Percentiles rank a stretch among this genome's conserved stretches.
Conservation (phyloP, 257 asterid genomes). For the Plantago major region DNA sequence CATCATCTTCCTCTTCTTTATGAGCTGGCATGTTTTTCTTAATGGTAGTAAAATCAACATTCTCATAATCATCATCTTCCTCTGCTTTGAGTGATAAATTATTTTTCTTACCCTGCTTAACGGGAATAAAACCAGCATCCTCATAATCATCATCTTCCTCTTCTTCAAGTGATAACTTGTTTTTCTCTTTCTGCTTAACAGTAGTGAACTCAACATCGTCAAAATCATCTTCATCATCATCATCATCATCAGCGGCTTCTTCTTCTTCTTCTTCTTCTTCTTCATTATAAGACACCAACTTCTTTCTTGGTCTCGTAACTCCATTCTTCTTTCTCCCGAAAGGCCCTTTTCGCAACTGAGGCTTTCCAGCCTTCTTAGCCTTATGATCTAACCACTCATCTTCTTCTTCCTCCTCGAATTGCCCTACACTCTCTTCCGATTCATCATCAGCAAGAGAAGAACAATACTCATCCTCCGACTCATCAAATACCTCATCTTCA, state of each 20-base stretch:
- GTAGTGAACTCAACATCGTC: constrained; percentile 27
- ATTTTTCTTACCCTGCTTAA: constrained; percentile 30
- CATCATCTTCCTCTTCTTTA: constrained; percentile 24
- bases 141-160: constrained; percentile 33
- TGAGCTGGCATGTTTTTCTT: constrained; percentile 11
- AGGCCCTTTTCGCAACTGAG: constrained; percentile 26
- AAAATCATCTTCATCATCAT: constrained; percentile 20
- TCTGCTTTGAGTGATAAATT: constrained; percentile 28
- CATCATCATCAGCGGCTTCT: too few species aligned
- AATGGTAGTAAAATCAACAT: constrained; percentile 23
- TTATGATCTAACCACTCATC: constrained; percentile 40
- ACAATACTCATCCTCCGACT: constrained; percentile 61
- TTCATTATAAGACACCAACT: constrained; percentile 17
- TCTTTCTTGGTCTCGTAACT: constrained; percentile 23
- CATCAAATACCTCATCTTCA: constrained; percentile 55
- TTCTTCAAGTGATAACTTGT: constrained; percentile 13
- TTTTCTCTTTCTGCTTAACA: neutral
- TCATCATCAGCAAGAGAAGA: constrained; percentile 75
- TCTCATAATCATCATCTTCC: constrained; percentile 27
- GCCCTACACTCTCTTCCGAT: constrained; percentile 52
- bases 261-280: constrained; percentile 38
- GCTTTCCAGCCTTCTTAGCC: constrained; percentile 35
- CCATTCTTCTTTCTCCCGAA: constrained; percentile 38
- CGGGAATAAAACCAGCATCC: constrained; percentile 15
- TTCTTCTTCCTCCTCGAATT: constrained; percentile 41